These are phyloP conservation scores for Cairneyella variabilis DNA, from an alignment of 495 filamentous ascomycete species.

Conservation along the genomic window DNA sequence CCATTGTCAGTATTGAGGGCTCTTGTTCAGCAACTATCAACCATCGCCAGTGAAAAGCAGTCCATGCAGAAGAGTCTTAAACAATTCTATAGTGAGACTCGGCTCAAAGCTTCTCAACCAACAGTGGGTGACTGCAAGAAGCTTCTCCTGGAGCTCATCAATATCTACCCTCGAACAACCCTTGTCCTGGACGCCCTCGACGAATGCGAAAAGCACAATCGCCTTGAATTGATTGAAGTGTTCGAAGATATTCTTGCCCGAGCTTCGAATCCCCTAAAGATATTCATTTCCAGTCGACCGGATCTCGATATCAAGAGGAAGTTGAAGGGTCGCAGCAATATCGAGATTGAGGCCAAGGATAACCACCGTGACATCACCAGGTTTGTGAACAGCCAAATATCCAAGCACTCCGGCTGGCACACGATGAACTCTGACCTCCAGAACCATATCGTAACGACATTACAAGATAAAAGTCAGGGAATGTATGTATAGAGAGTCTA, in stretches of 20 bases:
- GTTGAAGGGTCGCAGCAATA: constrained; percentile 26
- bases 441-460: constrained; percentile 21
- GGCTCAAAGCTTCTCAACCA: constrained; percentile 20
- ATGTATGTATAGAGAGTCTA: no score
- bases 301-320: constrained; percentile 31
- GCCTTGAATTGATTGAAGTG: constrained; percentile 13
- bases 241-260: constrained; percentile 24
- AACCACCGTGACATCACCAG: constrained; percentile 29
- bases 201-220: constrained; percentile 23
- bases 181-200: constrained; percentile 29
- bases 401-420: constrained; percentile 10
- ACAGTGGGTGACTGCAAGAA: constrained; percentile 23
- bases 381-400: constrained; percentile 24
- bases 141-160: constrained; percentile 21
- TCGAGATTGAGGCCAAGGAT: constrained; percentile 33
- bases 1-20: constrained; percentile 34
- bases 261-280: constrained; percentile 30
- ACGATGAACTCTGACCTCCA: constrained; percentile 16
- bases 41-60: constrained; percentile 1
- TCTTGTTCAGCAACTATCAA: constrained; percentile 37
- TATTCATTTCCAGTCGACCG: constrained; percentile 45
- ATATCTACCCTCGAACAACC: constrained; percentile 24
- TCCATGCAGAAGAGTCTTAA: constrained; percentile 19
- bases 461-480: constrained; percentile 11
- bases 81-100: constrained; percentile 7